phyloP scores from a whole-genome alignment of 805 yeast species.

The Candida insectorum region DNA sequence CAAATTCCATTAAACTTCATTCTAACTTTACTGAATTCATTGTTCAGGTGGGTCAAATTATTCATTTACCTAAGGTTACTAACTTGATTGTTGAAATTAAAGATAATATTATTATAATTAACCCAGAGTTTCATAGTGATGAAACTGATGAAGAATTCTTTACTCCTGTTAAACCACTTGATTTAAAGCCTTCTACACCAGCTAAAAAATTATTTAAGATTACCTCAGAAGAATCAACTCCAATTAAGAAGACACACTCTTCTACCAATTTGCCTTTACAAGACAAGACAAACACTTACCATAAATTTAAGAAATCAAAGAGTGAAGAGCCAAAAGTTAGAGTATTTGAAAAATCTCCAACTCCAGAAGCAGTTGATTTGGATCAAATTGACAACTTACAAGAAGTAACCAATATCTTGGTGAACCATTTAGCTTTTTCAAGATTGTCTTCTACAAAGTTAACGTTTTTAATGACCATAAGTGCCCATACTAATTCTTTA shows the following conservation, averaged over 20 bases:
- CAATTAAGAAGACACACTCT: conserved; percentile 9
- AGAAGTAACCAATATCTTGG: conserved; percentile 61
- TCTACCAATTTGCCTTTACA: conserved; percentile 6
- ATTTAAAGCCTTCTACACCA: conserved; percentile 13
- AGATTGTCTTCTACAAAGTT: conserved; percentile 85
- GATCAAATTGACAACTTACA: conserved; percentile 28
- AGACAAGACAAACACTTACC: conserved; percentile 21
- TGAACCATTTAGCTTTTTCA: conserved; percentile 88
- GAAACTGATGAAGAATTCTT: conserved; percentile 45
- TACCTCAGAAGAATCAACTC: conserved; percentile 20
- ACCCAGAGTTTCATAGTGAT: conserved; percentile 44
- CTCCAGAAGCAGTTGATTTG: conserved; percentile 9
- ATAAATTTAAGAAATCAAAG: conserved; percentile 20
- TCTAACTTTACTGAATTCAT: conserved; percentile 48
- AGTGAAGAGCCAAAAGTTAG: conserved; percentile 30
- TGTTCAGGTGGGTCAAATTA: conserved; percentile 59
- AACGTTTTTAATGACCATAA: conserved; percentile 61
- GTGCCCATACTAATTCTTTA: conserved; percentile 49
- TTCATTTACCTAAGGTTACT: conserved; percentile 59
- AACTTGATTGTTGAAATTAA: conserved; percentile 69
- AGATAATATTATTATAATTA: conserved; percentile 55
- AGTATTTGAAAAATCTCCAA: not conserved
- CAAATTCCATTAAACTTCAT: conserved; percentile 40
- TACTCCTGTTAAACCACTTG: conserved; percentile 2
- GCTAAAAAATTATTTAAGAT: conserved; percentile 10